Evolutionary conservation across 2,329 filamentous ascomycete genomes (phyloP), one percentile per base, ranked within the genome.

Genomic region (Myotisia sp.): DNA sequence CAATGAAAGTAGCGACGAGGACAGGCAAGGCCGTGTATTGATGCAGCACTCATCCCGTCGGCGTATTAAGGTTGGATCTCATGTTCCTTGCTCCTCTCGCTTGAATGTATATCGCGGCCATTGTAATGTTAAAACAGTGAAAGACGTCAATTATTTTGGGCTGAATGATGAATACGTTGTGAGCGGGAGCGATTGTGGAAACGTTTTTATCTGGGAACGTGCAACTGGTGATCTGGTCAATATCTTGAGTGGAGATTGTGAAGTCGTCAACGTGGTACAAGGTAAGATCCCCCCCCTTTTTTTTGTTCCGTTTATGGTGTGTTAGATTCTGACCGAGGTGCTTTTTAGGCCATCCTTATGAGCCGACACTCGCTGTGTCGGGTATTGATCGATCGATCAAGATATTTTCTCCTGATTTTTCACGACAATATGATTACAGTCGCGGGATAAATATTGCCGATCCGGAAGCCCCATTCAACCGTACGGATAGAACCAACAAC

Each of bases 311-410:
- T 26, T 29, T 28, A n/a, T n/a, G 5, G n/a, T n/a, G 14, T 16
- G 10, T n/a, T 29, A 21, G 7, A 2, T 4, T n/a, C n/a, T n/a
- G n/a, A n/a, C n/a, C n/a, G n/a, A n/a, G 10, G 20, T 19, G 6
- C 26, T 16, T 37, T 12, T 23, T 44, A 68, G 70, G 70, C 2
- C 75, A 79, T 49, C 75, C 75, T 2, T 76, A 76, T 44, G 75
- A 79, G 48, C 72, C 74, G 2, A 71, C 72, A 40, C 60, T 79
- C 37, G 75, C 76, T 2, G 72, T 71, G 19, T 74, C 70, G 2
- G 75, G 75, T 13, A 79, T 79, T 38, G 75, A 79, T 42, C 67
- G 71, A 44, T 78, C 74, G 0, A 69, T 79, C 55, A 79, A 79
- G 47, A 71, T 79, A 34, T 79, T 79, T 53, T 74, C 70, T 1